Evolutionary conservation across 352 stramenopile species (phyloP), one percentile per base, ranked within the genome.

Genomic region (Pythium phragmiticola): DNA sequence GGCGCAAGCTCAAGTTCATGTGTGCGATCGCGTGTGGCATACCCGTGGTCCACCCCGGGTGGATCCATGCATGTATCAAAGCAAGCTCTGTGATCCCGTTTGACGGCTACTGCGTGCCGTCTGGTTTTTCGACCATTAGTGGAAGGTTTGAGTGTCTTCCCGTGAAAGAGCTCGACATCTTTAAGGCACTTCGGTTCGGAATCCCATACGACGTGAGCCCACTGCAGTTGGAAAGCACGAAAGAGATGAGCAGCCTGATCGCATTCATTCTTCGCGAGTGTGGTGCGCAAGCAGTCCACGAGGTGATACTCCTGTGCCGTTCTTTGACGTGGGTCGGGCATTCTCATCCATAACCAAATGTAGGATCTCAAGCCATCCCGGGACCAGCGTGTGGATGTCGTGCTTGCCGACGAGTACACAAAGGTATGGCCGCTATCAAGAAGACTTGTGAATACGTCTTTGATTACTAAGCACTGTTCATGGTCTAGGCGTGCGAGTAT

Each of bases 1-100:
- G 82, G 79, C 78, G 86, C 17, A 91, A 91, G 28, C 75, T 80
- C 41, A 94, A 94, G 73, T 90, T 91, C 65, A 85, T 90, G 70
- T 79, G 84, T 60, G 86, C 86, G 7, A 52, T 94, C 53, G 80
- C 80, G n/a, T 89, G 77, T 60, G 82, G 83, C n/a, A 89, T 94
- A 17, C 82, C 86, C 14, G 80, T 94, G 4, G 70, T 94, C 17
- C 86, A 94, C 66, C 81, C 86, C 0, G 86, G 92, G 46, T 94
- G 86, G 86, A 76, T 94, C 13, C 77, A 84, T 28, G 73, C 73
- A 50, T 92, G 86, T 51, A 80, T 87, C 47, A 74, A 77, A 39
- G 61, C 63, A n/a, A 70, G 68, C 1, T 47, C 71, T 33, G 59
- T 83, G n/a, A 46, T 90, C 41, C 76, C 84, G 4, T 88, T 92